Base-by-base conservation (phyloP, 306 rosid genomes). In the Carpinus viminea region DNA sequence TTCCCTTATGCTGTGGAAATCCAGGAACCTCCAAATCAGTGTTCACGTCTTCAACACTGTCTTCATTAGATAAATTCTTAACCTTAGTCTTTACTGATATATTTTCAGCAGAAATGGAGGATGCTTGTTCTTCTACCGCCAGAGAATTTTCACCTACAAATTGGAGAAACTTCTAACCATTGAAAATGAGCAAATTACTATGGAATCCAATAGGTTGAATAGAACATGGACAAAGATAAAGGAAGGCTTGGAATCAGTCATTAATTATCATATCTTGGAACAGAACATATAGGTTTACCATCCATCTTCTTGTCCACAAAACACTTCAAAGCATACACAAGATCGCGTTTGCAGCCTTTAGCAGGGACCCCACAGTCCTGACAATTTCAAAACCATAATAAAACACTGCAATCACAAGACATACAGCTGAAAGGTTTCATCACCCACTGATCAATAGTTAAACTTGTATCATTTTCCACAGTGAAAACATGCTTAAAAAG, bases 271-370 rank as follows among this genome's bases (percentile, higher is more conserved):
- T 31, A 26, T 43, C n/a, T 34, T 24, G n/a, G 9, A 46, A 34
- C 8, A 52, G 61, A 4, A 55, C 15, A 13, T 36, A 36, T 12
- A 17, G 18, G 78, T 50, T 54, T 86, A 94, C 98, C 98, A 69
- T 85, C 43, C 43, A 55, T 82, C 76, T 81, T 80, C 72, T 76
- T 85, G 81, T 87, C 89, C 84, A 89, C 68, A 80, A 88, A 89
- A 85, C 82, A 80, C 89, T 83, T 91, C 85, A 91, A 82, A 46
- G 98, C 86, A 55, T 91, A 81, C 83, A 94, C 86, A 62, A 94
- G 97, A 11, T 92, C 95, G 43, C 80, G 88, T 85, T 92, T 94
- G 24, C 88, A 82, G 53, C 98, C 98, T 85, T 86, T 94, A 76
- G 95, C 89, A 64, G 94, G 84, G 34, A 91, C 85, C 80, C 86